A percentile compares a stretch with the other conserved stretches of the same genome.
Evolutionary conservation across 208 protist genomes (phyloP).

Genomic region (Angomonas ambiguus): DNA sequence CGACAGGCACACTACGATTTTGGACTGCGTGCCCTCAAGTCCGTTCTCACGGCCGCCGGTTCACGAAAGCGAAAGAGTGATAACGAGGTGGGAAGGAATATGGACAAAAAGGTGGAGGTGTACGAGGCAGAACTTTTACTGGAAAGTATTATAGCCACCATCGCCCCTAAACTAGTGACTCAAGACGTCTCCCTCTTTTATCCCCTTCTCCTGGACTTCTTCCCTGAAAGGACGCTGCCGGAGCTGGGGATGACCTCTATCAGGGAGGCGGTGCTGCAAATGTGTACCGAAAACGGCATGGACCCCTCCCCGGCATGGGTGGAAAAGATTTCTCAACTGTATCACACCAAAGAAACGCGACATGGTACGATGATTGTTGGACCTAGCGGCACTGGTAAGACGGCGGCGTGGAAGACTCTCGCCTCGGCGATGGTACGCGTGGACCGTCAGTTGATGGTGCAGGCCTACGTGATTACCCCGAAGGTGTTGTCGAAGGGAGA

Average conservation of each 20-base stretch:
- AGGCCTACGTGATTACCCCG: slow-evolving; percentile 97
- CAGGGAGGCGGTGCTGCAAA: slow-evolving; percentile 59
- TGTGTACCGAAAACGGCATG: slow-evolving; percentile 74
- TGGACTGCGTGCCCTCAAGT: slow-evolving; percentile 99
- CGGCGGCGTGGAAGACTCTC: slow-evolving; percentile 93
- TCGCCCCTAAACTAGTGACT: slow-evolving; percentile 97
- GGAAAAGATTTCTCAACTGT: slow-evolving; percentile 97
- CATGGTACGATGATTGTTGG: slow-evolving; percentile 99
- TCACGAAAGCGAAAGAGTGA: slow-evolving; percentile 85
- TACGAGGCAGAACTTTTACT: slow-evolving; percentile 71
- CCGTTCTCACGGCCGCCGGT: slow-evolving; percentile 97
- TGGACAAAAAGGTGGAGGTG: neutral
- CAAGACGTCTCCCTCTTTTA: slow-evolving; percentile 95
- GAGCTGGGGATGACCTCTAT: slow-evolving; percentile 50
- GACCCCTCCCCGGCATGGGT: slow-evolving; percentile 85
- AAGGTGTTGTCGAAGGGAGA: slow-evolving; percentile 98
- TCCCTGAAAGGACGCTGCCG: slow-evolving; percentile 85
- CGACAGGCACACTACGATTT: slow-evolving; percentile 99
- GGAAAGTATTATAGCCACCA: slow-evolving; percentile 92
- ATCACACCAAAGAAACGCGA: slow-evolving; percentile 95
- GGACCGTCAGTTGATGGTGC: slow-evolving; percentile 64
- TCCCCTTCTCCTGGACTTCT: slow-evolving; percentile 95
- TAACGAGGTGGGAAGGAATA: slow-evolving; percentile 7
- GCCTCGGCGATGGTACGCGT: slow-evolving; percentile 90
- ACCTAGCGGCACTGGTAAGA: slow-evolving; percentile 97